Evolutionary conservation across 2,329 filamentous ascomycete species (phyloP), one percentile per base, ranked within the genome.

Genomic region (Fusarium continuum): DNA sequence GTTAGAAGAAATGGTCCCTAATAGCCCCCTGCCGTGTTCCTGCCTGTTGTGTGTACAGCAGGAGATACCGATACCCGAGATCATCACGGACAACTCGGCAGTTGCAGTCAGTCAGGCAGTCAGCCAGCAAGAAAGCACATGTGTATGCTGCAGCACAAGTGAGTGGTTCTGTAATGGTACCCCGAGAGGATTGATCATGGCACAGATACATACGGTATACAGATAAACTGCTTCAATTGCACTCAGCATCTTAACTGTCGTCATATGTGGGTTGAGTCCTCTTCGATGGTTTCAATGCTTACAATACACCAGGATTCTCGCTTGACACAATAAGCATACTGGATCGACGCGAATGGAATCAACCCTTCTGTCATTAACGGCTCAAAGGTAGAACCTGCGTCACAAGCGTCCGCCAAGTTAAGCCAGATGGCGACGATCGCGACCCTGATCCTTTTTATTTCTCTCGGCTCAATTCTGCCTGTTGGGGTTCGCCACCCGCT

Each of bases 381-480:
- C 34, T 54, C 32, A 50, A 28, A 55, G 48, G 19, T 38, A 57
- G 56, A 56, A 58, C 38, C 48, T 65, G 62, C 61, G 45, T 65
- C 57, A 65, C 57, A 65, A 65, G 57, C 44, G 47, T 38, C 23
- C 20, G 17, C 28, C 28, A 34, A 51, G 31, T 19, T 28, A 26
- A 39, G 53, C 17, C 26, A 34, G 44, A 55, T 19, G 28, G 34
- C n/a, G 57, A 29, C 32, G 61, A 65, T 55, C 47, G 40, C 58
- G 61, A 65, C 62, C 52, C 48, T 55, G 57, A 34, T 36, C 39
- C 17, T 32, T 35, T 49, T 19, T 23, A 29, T 19, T n/a, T 38
- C 35, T 46, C 31, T 31, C 38, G 35, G 34, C 29, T 46, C 29
- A 38, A 49, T 39, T 47, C 48, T 45, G 14, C 10, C 26, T 29